Conservation (phyloP, 352 stramenopile genomes). For the Globisporangium apiculatum region DNA sequence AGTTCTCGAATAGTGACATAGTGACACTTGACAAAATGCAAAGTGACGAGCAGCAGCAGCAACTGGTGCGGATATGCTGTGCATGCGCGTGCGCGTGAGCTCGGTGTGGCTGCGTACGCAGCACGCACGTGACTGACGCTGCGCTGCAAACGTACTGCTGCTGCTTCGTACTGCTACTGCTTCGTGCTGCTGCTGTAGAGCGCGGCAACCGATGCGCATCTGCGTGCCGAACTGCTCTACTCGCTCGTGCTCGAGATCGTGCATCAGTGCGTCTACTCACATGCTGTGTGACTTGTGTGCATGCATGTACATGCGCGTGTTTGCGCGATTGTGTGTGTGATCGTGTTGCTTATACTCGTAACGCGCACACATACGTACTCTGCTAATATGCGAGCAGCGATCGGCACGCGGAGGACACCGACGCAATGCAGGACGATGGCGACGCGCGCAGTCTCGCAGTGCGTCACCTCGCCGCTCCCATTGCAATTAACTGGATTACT, state of each 20-base stretch:
- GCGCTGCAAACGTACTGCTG: no score
- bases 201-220: slow-evolving; percentile 19
- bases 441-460: slow-evolving; percentile 13
- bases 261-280: slow-evolving; percentile 8
- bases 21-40: no score
- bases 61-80: no score
- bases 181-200: slow-evolving; percentile 1
- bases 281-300: neutral
- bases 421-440: slow-evolving; percentile 1
- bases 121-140: no score
- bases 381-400: neutral
- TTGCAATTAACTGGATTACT: no score
- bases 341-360: neutral
- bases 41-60: no score
- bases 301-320: no score
- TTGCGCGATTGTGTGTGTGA: neutral
- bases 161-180: neutral
- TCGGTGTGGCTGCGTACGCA: neutral
- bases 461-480: neutral
- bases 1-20: no score
- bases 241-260: slow-evolving; percentile 22
- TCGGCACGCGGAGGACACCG: neutral
- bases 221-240: slow-evolving; percentile 28
- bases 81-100: no score
- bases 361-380: neutral